These are phyloP conservation scores for Phytopythium boreale DNA, from an alignment of 352 stramenopile species.

Conservation along the genomic window DNA sequence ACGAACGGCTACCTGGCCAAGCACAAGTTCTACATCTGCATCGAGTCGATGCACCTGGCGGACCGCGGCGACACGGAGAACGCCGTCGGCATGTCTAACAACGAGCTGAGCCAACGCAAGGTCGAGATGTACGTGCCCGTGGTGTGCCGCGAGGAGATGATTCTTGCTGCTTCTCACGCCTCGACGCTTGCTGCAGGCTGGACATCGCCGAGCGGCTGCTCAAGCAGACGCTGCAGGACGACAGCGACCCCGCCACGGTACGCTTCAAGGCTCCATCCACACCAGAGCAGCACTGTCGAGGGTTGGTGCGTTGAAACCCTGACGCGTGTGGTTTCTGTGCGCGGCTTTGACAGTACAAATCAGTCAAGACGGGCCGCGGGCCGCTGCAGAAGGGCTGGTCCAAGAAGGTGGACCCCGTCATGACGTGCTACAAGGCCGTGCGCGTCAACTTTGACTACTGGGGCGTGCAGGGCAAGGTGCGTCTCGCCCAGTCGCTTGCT, in stretches of 20 bases:
- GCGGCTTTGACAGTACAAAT: constrained; percentile 45
- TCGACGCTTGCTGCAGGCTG: constrained; percentile 31
- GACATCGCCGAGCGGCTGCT: constrained; percentile 74
- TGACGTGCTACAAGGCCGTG: constrained; percentile 88
- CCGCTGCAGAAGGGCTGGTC: constrained; percentile 64
- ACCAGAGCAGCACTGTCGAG: no score
- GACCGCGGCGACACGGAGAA: constrained; percentile 66
- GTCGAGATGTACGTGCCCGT: constrained; percentile 70
- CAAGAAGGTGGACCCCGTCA: constrained; percentile 67
- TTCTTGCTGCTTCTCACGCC: neutral
- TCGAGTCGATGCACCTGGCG: constrained; percentile 74
- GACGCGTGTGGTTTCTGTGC: neutral
- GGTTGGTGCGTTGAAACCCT: no score
- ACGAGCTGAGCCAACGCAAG: constrained; percentile 71
- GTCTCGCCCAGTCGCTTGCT: neutral
- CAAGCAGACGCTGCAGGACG: constrained; percentile 72
- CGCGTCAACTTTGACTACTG: constrained; percentile 89
- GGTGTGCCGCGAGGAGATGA: no score
- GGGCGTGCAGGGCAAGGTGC: constrained; percentile 74
- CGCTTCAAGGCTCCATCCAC: constrained; percentile 6
- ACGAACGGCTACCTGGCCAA: constrained; percentile 82
- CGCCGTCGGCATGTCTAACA: constrained; percentile 56
- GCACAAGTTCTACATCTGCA: constrained; percentile 87
- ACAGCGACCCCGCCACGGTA: constrained; percentile 62
- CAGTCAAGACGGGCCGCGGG: constrained; percentile 64